Evolutionary conservation across 345 rosid genomes (phyloP).

Genomic region (Erucastrum elatum): DNA sequence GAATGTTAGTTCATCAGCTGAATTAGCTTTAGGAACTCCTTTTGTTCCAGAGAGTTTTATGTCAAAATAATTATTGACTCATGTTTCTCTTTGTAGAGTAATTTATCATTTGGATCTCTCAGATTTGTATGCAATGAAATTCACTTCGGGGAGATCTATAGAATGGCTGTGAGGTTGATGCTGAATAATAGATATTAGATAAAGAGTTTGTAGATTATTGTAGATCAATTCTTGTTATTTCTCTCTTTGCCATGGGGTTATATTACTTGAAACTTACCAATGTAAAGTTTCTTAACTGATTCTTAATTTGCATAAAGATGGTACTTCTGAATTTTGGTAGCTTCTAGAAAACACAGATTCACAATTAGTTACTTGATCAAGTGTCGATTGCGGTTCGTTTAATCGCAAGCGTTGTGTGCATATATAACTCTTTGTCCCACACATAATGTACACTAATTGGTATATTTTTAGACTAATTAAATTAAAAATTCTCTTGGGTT

Average conservation of each 20-base stretch:
- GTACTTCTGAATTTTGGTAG: not conserved
- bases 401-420: not conserved
- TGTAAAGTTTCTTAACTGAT: constrained; percentile 10
- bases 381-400: constrained; percentile 2
- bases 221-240: not conserved
- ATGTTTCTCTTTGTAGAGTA: not conserved
- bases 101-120: constrained; percentile 16
- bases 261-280: not conserved
- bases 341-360: not conserved
- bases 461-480: not conserved
- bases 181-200: not conserved
- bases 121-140: constrained; percentile 21
- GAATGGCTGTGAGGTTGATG: constrained; percentile 1
- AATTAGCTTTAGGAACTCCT: constrained; percentile 1
- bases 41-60: not conserved
- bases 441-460: constrained; percentile 1
- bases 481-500: constrained; percentile 13
- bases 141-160: constrained; percentile 19
- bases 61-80: not conserved
- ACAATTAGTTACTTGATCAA: not conserved
- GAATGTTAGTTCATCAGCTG: constrained; percentile 1
- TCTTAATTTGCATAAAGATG: not conserved
- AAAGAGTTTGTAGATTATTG: not conserved
- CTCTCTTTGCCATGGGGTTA: not conserved
- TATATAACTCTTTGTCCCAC: not conserved